Percentiles rank a stretch among this genome's conserved stretches.
Evolutionary conservation across 1,284 basidiomycete genomes (phyloP).

Genomic region (Apiotrichum akiyoshidainum): DNA sequence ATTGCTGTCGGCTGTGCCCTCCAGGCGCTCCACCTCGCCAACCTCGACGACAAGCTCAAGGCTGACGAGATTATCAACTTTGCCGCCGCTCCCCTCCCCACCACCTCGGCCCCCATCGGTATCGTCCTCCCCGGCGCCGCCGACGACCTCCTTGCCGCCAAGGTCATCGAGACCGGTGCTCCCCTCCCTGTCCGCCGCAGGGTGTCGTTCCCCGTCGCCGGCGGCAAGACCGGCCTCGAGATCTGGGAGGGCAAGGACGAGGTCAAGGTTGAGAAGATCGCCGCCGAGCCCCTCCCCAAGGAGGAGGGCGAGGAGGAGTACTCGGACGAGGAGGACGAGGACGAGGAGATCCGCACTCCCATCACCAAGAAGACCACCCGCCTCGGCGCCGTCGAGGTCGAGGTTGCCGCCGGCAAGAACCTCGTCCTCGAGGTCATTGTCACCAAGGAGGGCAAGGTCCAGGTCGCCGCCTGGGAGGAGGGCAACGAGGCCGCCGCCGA

Average conservation of each 20-base stretch:
- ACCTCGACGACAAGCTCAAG: constrained; percentile 53
- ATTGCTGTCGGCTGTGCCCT: constrained; percentile 84
- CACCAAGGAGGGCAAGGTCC: constrained; percentile 57
- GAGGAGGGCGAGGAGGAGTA: constrained; percentile 39
- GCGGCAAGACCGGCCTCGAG: constrained; percentile 66
- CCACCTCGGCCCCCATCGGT: constrained; percentile 70
- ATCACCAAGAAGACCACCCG: constrained; percentile 63
- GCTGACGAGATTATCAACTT: constrained; percentile 55
- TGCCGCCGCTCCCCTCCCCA: constrained; percentile 55
- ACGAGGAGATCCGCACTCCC: constrained; percentile 65
- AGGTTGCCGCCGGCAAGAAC: constrained; percentile 56
- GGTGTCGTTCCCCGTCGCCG: constrained; percentile 66
- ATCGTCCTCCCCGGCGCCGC: constrained; percentile 68
- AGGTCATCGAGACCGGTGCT: constrained; percentile 67
- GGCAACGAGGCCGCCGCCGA: constrained; percentile 49
- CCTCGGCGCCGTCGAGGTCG: constrained; percentile 55
- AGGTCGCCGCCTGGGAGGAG: constrained; percentile 56
- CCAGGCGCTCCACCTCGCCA: constrained; percentile 70
- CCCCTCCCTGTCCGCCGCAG: constrained; percentile 73
- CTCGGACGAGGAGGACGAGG: constrained; percentile 56
- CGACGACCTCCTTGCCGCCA: constrained; percentile 55
- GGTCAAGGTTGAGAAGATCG: constrained; percentile 68
- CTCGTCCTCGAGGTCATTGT: constrained; percentile 65
- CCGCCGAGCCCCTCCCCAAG: constrained; percentile 43
- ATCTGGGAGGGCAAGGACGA: constrained; percentile 83